Base-by-base conservation (phyloP, 2,329 filamentous ascomycete genomes). In the Trichoderma endophyticum region DNA sequence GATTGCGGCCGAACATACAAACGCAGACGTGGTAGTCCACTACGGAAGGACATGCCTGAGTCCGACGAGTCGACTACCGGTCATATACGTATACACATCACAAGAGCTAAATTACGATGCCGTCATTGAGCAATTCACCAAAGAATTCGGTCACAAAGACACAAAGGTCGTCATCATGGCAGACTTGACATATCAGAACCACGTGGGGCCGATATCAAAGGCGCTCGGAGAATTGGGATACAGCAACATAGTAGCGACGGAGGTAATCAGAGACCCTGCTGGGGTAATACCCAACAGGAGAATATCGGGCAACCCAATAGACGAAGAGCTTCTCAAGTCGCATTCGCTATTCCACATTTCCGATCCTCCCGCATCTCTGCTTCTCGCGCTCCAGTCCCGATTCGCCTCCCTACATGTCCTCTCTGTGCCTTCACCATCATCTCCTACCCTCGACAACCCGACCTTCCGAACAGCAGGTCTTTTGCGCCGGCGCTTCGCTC, bases 21-120 rank as follows among this genome's bases (percentile, higher is more conserved):
- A 94, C 77, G 95, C 96, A 7, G 92, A 98, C 73, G 93, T 94
- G 0, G 93, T 98, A 1, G 91, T 99, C 15, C 96, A 99, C 80
- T 99, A 98, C 77, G 96, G 96, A 3, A 88, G 96, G 67, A 92
- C 95, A 0, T 99, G 96, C 79, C 86, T 99, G 28, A 98, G 94
- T 8, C 95, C 95, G 0, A 97, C 95, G 0, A 92, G 93, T 12
- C 86, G 94, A 70, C 83, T 98, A 67, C 94, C 95, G 0, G 95
- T 97, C 26, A 89, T 98, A 64, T 94, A 98, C 79, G 90, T 98
- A 72, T 98, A 96, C 79, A 99, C 96, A 0, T 87, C 87, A 63
- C 91, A 92, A 74, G 81, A 86, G 2, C 85, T 99, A 18, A 86
- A 93, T 73, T 81, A 91, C 56, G 87, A 89, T 1, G 81, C 84